Conservation (phyloP, 116 monocot species). For the Posidonia oceanica region DNA sequence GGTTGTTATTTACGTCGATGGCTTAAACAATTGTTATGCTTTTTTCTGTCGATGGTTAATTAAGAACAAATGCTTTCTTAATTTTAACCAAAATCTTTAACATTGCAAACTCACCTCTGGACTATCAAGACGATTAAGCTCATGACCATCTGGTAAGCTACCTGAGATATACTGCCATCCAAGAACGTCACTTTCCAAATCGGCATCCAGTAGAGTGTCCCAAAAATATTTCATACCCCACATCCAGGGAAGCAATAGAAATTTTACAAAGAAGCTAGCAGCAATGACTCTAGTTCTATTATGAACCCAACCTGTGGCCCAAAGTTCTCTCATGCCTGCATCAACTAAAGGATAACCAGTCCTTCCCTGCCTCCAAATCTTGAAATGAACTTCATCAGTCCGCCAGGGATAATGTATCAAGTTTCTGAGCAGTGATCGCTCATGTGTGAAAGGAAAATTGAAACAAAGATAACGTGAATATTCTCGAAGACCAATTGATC, state of each 20-base stretch:
- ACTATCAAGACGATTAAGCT: conserved; percentile 55
- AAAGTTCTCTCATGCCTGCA: conserved; percentile 94
- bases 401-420: conserved; percentile 76
- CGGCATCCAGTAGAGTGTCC: conserved; percentile 83
- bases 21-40: too few species aligned
- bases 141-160: conserved; percentile 84
- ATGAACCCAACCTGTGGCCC: conserved; percentile 94
- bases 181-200: conserved; percentile 77
- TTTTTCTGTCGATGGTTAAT: too few species aligned
- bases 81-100: too few species aligned
- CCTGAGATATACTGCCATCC: conserved; percentile 95
- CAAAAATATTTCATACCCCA: conserved; percentile 98
- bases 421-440: conserved; percentile 56
- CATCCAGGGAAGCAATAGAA: conserved; percentile 77
- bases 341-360: conserved; percentile 92
- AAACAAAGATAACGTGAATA: conserved; percentile 93
- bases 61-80: too few species aligned
- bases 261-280: conserved; percentile 75
- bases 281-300: conserved; percentile 62
- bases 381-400: conserved; percentile 51
- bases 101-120: conserved; percentile 46
- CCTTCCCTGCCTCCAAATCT: conserved; percentile 75
- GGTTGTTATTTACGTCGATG: too few species aligned
- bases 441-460: conserved; percentile 82
- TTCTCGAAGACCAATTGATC: conserved; percentile 72